phyloP scores from a whole-genome alignment of 768 basidiomycete genomes.

The Lentinula guzmanii region DNA sequence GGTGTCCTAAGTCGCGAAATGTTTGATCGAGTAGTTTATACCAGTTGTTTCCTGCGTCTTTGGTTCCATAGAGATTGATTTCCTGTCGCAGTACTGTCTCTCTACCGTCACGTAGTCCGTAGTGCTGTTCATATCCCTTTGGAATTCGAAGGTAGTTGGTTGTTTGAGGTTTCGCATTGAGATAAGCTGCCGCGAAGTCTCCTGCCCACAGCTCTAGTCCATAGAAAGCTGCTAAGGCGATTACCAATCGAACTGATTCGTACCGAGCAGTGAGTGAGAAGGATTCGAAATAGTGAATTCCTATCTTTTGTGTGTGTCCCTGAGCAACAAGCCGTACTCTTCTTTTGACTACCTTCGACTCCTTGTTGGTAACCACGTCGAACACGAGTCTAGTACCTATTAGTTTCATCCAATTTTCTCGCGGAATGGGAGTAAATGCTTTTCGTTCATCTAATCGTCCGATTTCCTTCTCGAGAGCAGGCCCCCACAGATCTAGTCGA shows the following conservation, averaged over 20 bases:
- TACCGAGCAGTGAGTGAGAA: too few species aligned
- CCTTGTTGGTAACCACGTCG: too few species aligned
- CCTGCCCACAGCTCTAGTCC: background rate
- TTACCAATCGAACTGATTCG: background rate
- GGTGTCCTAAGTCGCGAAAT: background rate
- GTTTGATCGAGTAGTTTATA: background rate
- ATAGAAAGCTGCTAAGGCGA: slow-evolving; percentile 18
- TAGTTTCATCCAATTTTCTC: too few species aligned
- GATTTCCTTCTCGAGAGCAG: too few species aligned
- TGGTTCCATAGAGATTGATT: slow-evolving; percentile 3
- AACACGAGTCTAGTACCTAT: too few species aligned
- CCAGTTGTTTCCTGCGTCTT: slow-evolving; percentile 5
- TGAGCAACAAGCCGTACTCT: too few species aligned
- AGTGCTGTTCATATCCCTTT: background rate
- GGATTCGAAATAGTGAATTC: too few species aligned
- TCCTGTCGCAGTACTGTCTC: background rate
- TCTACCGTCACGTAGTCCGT: background rate
- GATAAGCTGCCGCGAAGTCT: background rate
- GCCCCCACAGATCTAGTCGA: too few species aligned
- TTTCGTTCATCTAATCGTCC: too few species aligned
- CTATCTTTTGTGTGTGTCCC: too few species aligned
- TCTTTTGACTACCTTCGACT: too few species aligned
- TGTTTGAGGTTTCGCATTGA: background rate
- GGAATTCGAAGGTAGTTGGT: background rate
- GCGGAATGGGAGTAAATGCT: too few species aligned